Conservation (phyloP, 306 rosid genomes). For the Dryas drummondii region DNA sequence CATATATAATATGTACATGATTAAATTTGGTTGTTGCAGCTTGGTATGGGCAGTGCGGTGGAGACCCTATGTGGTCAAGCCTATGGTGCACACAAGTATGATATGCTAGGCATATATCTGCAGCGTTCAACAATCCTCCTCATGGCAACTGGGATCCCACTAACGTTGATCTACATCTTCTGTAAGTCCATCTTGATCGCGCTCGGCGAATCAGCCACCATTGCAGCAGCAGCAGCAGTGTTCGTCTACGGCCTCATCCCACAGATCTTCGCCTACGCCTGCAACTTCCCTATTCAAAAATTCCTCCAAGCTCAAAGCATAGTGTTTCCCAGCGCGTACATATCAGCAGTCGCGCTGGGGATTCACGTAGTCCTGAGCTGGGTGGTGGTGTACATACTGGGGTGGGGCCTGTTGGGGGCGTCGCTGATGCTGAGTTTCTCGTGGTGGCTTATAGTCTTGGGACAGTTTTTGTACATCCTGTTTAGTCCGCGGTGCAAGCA, state of each 20-base stretch:
- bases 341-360: conserved; percentile 30
- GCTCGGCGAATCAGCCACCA: conserved; percentile 38
- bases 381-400: conserved; percentile 36
- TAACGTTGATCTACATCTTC: conserved; percentile 39
- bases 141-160: conserved; percentile 33
- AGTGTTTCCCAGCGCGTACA: conserved; percentile 44
- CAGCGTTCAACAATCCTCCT: conserved; percentile 48
- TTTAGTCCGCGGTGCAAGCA: conserved; percentile 26
- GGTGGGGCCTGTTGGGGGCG: conserved; percentile 44
- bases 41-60: conserved; percentile 67
- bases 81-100: conserved; percentile 46
- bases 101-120: conserved; percentile 48
- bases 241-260: conserved; percentile 57
- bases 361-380: conserved; percentile 38
- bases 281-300: conserved; percentile 54
- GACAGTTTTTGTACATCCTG: conserved; percentile 43
- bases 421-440: conserved; percentile 43
- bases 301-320: conserved; percentile 64
- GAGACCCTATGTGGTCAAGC: conserved; percentile 73
- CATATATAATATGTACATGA: too few relatives aligned
- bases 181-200: conserved; percentile 31
- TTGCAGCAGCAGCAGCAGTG: conserved; percentile 32
- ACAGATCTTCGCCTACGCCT: conserved; percentile 55
- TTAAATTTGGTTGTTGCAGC: conserved; percentile 13
- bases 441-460: conserved; percentile 57